Conservation (phyloP, 1,284 basidiomycete species). For the Fomitopsis betulina region DNA sequence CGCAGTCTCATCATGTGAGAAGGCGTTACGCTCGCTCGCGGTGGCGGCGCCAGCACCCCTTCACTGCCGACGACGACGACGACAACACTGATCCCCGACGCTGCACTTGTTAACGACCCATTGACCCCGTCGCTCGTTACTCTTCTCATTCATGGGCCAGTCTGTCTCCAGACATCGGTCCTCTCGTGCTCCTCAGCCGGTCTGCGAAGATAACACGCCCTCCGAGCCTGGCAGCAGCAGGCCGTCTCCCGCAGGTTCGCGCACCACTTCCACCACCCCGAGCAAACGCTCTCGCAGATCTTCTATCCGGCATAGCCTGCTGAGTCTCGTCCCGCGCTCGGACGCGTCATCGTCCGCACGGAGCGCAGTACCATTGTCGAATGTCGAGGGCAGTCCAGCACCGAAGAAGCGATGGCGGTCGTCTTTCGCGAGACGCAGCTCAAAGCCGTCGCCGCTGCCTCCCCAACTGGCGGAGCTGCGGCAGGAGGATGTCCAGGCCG, state of each 20-base stretch:
- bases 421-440: constrained; percentile 28
- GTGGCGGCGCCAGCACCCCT: constrained; percentile 1
- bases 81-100: neutral
- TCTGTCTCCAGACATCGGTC: constrained; percentile 5
- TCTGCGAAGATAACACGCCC: constrained; percentile 4
- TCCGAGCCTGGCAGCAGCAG: constrained; percentile 5
- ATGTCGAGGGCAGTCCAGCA: constrained; percentile 7
- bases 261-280: constrained; percentile 4
- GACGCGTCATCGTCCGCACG: constrained; percentile 12
- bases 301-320: constrained; percentile 20
- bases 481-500: neutral
- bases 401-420: constrained; percentile 35
- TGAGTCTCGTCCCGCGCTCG: constrained; percentile 15
- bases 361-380: constrained; percentile 7
- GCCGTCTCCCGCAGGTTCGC: neutral
- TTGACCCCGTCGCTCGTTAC: constrained; percentile 6
- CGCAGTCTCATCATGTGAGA: neutral
- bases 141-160: constrained; percentile 8
- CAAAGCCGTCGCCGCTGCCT: constrained; percentile 16
- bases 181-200: neutral
- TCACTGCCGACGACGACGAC: constrained; percentile 8
- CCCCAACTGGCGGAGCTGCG: constrained; percentile 11
- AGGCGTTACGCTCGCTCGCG: neutral
- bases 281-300: constrained; percentile 13
- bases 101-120: constrained; percentile 2